Evolutionary conservation across 2,329 filamentous ascomycete genomes (phyloP).

Genomic region (Capronia epimyces): DNA sequence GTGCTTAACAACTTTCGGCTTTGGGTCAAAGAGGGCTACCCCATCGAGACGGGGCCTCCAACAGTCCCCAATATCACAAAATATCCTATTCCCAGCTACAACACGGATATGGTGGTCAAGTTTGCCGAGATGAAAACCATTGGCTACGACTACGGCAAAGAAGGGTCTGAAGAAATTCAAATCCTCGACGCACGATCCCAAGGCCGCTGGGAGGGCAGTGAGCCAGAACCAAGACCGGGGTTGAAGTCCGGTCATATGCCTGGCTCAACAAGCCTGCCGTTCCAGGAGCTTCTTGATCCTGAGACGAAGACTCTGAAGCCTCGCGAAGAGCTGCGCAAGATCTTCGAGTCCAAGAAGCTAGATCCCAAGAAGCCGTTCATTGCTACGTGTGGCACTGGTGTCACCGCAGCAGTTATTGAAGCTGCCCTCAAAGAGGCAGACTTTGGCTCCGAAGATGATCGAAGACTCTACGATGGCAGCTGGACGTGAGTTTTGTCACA

Average conservation of each 20-base stretch:
- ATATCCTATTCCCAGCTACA: conserved; percentile 52
- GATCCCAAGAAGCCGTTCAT: conserved; percentile 76
- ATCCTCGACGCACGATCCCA: conserved; percentile 79
- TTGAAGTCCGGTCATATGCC: conserved; percentile 89
- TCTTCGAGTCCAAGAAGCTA: conserved; percentile 76
- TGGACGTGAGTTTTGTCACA: conserved; percentile 71
- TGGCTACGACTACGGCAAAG: conserved; percentile 69
- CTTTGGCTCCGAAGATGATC: conserved; percentile 60
- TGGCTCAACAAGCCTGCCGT: conserved; percentile 75
- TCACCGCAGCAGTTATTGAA: conserved; percentile 87
- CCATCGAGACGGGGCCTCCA: conserved; percentile 66
- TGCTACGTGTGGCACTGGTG: conserved; percentile 84
- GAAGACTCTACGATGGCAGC: conserved; percentile 87
- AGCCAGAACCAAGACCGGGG: conserved; percentile 79
- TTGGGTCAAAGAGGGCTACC: conserved; percentile 81
- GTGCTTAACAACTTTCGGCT: conserved; percentile 90
- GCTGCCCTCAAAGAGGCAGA: conserved; percentile 75
- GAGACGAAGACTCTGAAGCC: conserved; percentile 75
- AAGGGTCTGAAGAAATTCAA: conserved; percentile 76
- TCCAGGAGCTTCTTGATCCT: conserved; percentile 73
- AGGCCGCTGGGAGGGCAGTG: conserved; percentile 74
- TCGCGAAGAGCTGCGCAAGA: conserved; percentile 61
- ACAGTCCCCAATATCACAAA: conserved; percentile 37
- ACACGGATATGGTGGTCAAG: conserved; percentile 61
- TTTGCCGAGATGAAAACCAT: conserved; percentile 81